A percentile compares a stretch with the other conserved stretches of the same genome.
phyloP scores from a whole-genome alignment of 2,329 filamentous ascomycete species.

The Epicoccum nigrum region DNA sequence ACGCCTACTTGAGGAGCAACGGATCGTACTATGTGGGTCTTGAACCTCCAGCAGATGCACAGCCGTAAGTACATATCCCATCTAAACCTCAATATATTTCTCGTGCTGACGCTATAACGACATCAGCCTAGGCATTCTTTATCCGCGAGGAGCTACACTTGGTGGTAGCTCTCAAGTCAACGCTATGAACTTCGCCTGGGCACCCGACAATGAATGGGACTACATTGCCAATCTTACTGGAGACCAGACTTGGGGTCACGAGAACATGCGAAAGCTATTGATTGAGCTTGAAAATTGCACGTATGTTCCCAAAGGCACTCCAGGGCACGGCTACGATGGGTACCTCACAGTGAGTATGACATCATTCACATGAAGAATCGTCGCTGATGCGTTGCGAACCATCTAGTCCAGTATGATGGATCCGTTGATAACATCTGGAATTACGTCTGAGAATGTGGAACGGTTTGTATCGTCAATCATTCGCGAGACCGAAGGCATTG shows the following conservation, averaged over 20 bases:
- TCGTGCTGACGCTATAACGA: not conserved
- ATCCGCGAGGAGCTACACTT: slow-evolving; percentile 22
- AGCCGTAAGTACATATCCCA: slow-evolving; percentile 7
- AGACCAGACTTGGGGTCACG: slow-evolving; percentile 51
- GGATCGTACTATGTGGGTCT: slow-evolving; percentile 11
- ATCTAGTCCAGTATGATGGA: not conserved
- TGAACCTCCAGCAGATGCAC: slow-evolving; percentile 11
- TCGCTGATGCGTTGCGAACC: not conserved
- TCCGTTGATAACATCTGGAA: not conserved
- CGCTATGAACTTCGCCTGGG: slow-evolving; percentile 61
- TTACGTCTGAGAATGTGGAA: not conserved
- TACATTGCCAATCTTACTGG: slow-evolving; percentile 60
- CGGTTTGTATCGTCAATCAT: not conserved
- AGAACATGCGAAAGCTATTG: not conserved
- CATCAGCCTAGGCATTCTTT: slow-evolving; percentile 5
- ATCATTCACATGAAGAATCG: not conserved
- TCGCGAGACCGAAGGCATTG: slow-evolving; percentile 5
- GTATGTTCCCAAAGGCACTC: slow-evolving; percentile 20
- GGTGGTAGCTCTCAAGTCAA: slow-evolving; percentile 57
- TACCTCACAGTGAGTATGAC: slow-evolving; percentile 10
- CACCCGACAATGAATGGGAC: slow-evolving; percentile 63
- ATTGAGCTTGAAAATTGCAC: slow-evolving; percentile 17
- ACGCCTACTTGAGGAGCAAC: slow-evolving; percentile 7
- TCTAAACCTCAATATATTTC: not conserved
- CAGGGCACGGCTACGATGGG: slow-evolving; percentile 22